A percentile compares a stretch with the other conserved stretches of the same genome.
phyloP scores from a whole-genome alignment of 306 rosid species.

The Ochetophila trinervis region DNA sequence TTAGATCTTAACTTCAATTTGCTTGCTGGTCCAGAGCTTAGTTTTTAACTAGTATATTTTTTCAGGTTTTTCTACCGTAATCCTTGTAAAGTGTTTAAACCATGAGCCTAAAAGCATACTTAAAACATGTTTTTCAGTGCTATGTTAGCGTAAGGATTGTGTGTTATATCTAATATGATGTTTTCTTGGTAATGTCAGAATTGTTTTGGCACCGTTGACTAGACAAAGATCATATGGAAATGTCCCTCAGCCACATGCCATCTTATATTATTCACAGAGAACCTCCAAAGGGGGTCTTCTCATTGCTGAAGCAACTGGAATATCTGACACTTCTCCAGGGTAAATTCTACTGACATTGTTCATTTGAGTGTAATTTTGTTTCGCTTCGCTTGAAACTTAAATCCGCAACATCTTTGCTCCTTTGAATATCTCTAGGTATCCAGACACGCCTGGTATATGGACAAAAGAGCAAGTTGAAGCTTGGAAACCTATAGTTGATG shows the following conservation, averaged over 20 bases:
- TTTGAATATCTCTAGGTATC: slow-evolving; percentile 17
- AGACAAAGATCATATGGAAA: slow-evolving; percentile 27
- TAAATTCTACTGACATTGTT: not conserved
- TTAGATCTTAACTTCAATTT: no score
- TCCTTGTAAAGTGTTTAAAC: no score
- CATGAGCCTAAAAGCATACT: no score
- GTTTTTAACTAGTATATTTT: no score
- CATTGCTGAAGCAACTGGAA: slow-evolving; percentile 33
- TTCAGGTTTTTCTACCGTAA: no score
- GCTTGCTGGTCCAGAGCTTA: no score
- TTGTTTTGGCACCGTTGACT: slow-evolving; percentile 41
- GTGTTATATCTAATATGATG: no score
- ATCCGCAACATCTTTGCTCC: no score
- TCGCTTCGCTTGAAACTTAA: no score
- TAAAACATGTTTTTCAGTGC: not conserved
- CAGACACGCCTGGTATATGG: slow-evolving; percentile 44
- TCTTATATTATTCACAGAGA: slow-evolving; percentile 44
- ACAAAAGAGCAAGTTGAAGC: slow-evolving; percentile 50
- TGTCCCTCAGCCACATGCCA: slow-evolving; percentile 41
- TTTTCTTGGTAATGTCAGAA: slow-evolving; percentile 18
- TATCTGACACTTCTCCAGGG: slow-evolving; percentile 46
- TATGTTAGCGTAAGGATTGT: not conserved
- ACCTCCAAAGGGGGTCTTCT: slow-evolving; percentile 37
- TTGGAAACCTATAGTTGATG: slow-evolving; percentile 51
- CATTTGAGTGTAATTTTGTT: not conserved